phyloP scores from a whole-genome alignment of 805 yeast genomes.

The Barnettozyma sp. region DNA sequence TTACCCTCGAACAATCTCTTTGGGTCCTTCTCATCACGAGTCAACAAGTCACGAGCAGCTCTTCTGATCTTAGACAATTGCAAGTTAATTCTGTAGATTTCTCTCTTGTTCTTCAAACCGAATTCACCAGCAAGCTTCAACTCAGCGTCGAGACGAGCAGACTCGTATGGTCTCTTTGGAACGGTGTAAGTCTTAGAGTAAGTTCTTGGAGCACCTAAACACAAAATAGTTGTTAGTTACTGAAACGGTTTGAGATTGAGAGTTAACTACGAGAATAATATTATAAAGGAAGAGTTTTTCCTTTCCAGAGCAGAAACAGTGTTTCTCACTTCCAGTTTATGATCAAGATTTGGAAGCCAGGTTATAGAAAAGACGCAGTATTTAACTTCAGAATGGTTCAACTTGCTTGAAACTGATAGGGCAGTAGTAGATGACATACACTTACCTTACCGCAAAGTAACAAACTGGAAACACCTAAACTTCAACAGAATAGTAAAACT shows the following conservation, averaged over 20 bases:
- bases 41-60: slow-evolving; percentile 99
- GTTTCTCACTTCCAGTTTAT: neutral
- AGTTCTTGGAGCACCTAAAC: slow-evolving; percentile 98
- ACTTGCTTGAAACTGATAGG: neutral
- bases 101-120: slow-evolving; percentile 99
- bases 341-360: neutral
- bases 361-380: neutral
- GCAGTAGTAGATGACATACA: too few species aligned
- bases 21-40: slow-evolving; percentile 99
- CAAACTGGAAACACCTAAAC: too few species aligned
- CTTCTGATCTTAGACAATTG: slow-evolving; percentile 99
- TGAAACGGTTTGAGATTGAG: slow-evolving; percentile 16
- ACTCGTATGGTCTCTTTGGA: slow-evolving; percentile 99
- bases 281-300: too few species aligned
- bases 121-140: slow-evolving; percentile 99
- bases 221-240: too few species aligned
- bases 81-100: slow-evolving; percentile 98
- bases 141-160: slow-evolving; percentile 99
- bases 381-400: slow-evolving; percentile 7
- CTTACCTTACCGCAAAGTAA: too few species aligned
- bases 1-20: slow-evolving; percentile 99
- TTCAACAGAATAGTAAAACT: too few species aligned
- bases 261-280: slow-evolving; percentile 3
- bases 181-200: slow-evolving; percentile 99
- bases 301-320: too few species aligned